Conservation (phyloP, 148 eudicot genomes). For the Spergularia bocconei region DNA sequence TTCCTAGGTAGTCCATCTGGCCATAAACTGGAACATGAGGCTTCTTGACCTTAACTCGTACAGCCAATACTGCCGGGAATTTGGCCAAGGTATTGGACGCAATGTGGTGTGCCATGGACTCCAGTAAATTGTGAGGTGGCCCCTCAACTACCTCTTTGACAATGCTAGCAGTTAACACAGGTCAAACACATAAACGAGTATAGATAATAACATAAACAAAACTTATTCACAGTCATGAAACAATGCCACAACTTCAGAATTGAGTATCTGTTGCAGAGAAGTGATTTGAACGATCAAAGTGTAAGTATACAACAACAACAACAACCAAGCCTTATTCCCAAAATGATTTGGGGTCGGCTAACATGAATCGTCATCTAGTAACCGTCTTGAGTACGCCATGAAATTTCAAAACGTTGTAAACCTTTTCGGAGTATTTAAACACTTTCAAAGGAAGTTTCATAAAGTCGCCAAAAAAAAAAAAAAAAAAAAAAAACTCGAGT, state of each 20-base stretch:
- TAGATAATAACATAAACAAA: neutral
- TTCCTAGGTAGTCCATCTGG: constrained; percentile 74
- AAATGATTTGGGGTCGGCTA: too few species aligned
- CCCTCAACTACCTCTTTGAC: constrained; percentile 77
- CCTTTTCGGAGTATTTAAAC: too few species aligned
- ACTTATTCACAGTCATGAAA: neutral
- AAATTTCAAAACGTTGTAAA: too few species aligned
- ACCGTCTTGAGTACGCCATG: too few species aligned
- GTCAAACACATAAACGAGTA: constrained; percentile 7
- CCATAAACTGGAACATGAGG: constrained; percentile 93
- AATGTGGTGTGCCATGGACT: constrained; percentile 76
- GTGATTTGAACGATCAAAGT: neutral
- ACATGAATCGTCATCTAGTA: too few species aligned
- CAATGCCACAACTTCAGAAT: neutral
- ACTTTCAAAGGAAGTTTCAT: too few species aligned
- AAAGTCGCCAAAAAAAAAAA: too few species aligned
- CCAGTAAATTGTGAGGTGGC: constrained; percentile 64
- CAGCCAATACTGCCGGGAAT: constrained; percentile 52
- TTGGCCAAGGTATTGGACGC: constrained; percentile 51
- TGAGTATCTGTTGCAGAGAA: neutral
- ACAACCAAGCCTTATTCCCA: too few species aligned
- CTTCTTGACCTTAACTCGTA: constrained; percentile 74
- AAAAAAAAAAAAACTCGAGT: too few species aligned
- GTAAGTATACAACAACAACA: too few species aligned
- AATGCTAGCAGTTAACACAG: constrained; percentile 44